Conservation (phyloP, 1,284 basidiomycete species). For the Volvariella surrecta region DNA sequence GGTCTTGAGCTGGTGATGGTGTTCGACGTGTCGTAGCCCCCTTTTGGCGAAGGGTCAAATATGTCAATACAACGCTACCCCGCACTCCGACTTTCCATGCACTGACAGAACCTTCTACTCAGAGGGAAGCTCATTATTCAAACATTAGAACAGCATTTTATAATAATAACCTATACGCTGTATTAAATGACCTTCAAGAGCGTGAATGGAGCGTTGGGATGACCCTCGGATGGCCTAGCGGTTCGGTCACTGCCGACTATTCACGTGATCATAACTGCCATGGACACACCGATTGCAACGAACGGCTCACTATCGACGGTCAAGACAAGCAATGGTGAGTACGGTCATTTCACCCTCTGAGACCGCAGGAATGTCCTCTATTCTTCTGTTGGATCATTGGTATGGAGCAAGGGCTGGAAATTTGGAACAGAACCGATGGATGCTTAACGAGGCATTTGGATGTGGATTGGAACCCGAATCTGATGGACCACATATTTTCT, state of each 20-base stretch:
- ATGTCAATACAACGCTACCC: slow-evolving; percentile 7
- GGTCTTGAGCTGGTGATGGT: no score
- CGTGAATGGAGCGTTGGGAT: no score
- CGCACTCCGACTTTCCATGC: slow-evolving; percentile 23
- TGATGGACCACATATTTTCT: slow-evolving; percentile 9
- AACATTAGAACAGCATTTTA: no score
- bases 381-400: slow-evolving; percentile 4
- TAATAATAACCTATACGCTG: no score
- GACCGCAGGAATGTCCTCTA: slow-evolving; percentile 7
- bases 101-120: no score
- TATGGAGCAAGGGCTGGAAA: slow-evolving; percentile 4
- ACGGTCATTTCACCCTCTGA: no score
- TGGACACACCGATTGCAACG: no score
- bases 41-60: slow-evolving; percentile 1
- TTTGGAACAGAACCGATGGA: slow-evolving; percentile 19
- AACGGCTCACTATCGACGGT: slow-evolving; percentile 27
- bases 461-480: slow-evolving; percentile 15
- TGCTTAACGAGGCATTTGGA: slow-evolving; percentile 19
- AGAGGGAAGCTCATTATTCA: no score
- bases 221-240: no score
- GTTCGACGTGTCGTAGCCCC: slow-evolving; percentile 6
- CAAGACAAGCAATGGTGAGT: slow-evolving; percentile 31
- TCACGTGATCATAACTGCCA: no score
- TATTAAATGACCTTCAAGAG: no score
- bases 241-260: no score